Evolutionary conservation across 2,329 filamentous ascomycete species (phyloP).

Genomic region (Colletotrichum lindemuthianum): DNA sequence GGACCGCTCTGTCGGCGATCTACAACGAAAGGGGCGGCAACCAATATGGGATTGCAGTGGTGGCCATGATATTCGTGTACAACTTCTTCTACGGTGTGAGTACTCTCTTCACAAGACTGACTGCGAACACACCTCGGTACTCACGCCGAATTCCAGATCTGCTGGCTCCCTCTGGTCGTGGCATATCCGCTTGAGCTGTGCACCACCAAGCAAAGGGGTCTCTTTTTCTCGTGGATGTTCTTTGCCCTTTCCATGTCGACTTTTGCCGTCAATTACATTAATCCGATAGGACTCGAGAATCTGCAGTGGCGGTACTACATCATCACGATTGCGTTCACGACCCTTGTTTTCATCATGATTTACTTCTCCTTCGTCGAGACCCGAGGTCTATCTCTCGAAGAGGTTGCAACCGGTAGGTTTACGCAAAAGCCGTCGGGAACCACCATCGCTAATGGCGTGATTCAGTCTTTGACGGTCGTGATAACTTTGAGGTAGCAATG

Average conservation of each 20-base stretch:
- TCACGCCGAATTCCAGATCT: neutral
- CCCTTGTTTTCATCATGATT: conserved; percentile 28
- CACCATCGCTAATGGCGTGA: no score
- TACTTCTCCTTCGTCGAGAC: conserved; percentile 63
- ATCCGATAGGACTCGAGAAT: conserved; percentile 23
- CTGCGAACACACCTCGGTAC: neutral
- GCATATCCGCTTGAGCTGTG: conserved; percentile 23
- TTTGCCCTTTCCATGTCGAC: conserved; percentile 19
- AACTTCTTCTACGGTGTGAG: conserved; percentile 28
- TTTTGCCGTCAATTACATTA: conserved; percentile 28
- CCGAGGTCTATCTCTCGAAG: conserved; percentile 60
- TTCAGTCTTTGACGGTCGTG: conserved; percentile 7
- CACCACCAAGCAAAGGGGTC: conserved; percentile 25
- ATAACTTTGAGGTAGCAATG: conserved; percentile 10
- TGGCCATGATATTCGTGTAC: conserved; percentile 18
- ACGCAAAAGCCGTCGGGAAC: neutral
- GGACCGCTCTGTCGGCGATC: conserved; percentile 14
- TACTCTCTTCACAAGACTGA: neutral
- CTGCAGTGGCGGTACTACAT: conserved; percentile 23
- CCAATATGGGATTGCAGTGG: conserved; percentile 14
- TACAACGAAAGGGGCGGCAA: neutral
- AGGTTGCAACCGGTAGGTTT: conserved; percentile 52
- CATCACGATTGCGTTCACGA: conserved; percentile 13
- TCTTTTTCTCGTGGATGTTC: conserved; percentile 14
- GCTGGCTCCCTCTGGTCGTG: conserved; percentile 24